Percentiles rank a stretch among this genome's conserved stretches.
phyloP scores from a whole-genome alignment of 495 filamentous ascomycete species.

The Immersiella caudata region DNA sequence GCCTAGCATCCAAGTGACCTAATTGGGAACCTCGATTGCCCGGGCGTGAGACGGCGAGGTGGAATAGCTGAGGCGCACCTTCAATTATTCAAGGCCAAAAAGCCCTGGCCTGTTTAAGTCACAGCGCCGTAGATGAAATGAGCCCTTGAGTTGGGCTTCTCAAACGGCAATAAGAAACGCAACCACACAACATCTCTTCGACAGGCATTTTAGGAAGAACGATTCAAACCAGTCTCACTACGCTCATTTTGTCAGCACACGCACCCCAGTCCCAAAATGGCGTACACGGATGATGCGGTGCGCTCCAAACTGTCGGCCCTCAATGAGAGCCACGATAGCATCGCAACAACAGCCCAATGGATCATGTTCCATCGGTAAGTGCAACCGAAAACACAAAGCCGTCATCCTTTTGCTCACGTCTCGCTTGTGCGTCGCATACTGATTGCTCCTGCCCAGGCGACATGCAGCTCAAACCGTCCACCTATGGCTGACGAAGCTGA shows the following conservation, averaged over 20 bases:
- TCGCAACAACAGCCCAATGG: conserved; percentile 96
- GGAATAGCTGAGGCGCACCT: conserved; percentile 23
- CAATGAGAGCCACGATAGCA: conserved; percentile 95
- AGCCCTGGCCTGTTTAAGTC: conserved; percentile 7
- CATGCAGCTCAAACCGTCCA: conserved; percentile 86
- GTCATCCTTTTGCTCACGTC: not conserved
- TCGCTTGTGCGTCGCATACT: conserved; percentile 1
- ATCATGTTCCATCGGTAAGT: conserved; percentile 96
- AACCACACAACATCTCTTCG: conserved; percentile 8
- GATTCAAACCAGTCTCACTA: conserved; percentile 4
- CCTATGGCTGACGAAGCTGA: conserved; percentile 86
- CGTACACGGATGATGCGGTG: conserved; percentile 92
- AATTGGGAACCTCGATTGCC: conserved; percentile 10
- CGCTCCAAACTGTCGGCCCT: conserved; percentile 90
- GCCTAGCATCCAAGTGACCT: conserved; percentile 1
- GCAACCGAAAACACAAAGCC: not conserved
- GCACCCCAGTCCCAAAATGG: conserved; percentile 56
- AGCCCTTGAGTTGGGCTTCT: conserved; percentile 14
- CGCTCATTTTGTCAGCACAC: not conserved
- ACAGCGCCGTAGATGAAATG: conserved; percentile 25
- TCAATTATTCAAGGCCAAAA: conserved; percentile 21
- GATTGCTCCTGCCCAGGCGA: conserved; percentile 58
- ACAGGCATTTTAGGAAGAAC: not conserved
- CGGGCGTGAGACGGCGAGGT: conserved; percentile 14
- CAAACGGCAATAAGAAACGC: conserved; percentile 6